A percentile compares a stretch with the other conserved stretches of the same genome.
Conservation (phyloP, 768 basidiomycete species). For the Candolleomyces eurysporus region DNA sequence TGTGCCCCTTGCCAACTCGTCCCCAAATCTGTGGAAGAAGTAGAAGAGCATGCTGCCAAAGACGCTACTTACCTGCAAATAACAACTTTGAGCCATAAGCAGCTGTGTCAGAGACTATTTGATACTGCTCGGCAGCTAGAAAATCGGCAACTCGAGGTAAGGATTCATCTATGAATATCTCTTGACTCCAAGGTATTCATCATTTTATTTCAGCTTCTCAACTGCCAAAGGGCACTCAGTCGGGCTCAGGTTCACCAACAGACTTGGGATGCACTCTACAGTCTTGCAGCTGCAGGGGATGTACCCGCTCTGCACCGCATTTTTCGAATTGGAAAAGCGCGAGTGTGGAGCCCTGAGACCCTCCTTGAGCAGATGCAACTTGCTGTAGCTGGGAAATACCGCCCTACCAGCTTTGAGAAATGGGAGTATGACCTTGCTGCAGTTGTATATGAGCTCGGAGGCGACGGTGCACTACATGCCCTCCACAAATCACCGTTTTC, state of each 20-base stretch:
- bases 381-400: conserved; percentile 18
- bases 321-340: conserved; percentile 16
- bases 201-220: not conserved
- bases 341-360: conserved; percentile 11
- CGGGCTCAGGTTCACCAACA: not conserved
- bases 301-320: conserved; percentile 26
- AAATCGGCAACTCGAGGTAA: not conserved
- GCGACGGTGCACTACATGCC: conserved; percentile 23
- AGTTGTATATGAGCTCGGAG: conserved; percentile 25
- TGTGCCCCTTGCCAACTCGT: not conserved
- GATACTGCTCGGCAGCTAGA: not conserved
- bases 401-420: conserved; percentile 16
- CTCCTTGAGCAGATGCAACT: conserved; percentile 15
- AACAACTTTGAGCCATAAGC: not conserved
- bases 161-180: not conserved
- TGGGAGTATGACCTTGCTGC: conserved; percentile 23
- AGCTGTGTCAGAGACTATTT: not conserved
- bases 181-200: not conserved
- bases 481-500: conserved; percentile 21
- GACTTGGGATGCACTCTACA: conserved; percentile 9
- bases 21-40: not conserved
- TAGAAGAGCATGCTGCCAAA: not conserved
- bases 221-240: not conserved
- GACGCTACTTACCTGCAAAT: not conserved
- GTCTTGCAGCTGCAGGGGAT: conserved; percentile 15